phyloP scores from a whole-genome alignment of 2,329 filamentous ascomycete species.

The Aspergillus vadensis region DNA sequence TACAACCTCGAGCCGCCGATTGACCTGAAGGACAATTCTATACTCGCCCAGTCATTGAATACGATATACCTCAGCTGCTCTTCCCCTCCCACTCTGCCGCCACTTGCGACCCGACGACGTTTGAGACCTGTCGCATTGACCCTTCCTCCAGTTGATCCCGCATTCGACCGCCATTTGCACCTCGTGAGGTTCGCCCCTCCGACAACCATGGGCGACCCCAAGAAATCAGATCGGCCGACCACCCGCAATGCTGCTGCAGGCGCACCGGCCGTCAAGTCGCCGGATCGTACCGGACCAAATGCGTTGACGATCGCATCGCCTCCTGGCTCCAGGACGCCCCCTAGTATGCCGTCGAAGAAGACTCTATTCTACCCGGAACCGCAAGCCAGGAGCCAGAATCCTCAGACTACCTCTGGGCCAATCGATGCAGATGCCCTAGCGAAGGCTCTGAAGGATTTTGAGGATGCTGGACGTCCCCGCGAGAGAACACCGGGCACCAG shows the following conservation, averaged over 20 bases:
- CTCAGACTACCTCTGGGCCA: constrained; percentile 49
- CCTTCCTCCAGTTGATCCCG: constrained; percentile 12
- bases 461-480: constrained; percentile 59
- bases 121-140: constrained; percentile 26
- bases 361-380: constrained; percentile 42
- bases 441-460: constrained; percentile 63
- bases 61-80: background rate
- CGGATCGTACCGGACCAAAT: constrained; percentile 22
- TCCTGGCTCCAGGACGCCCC: constrained; percentile 62
- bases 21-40: constrained; percentile 8
- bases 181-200: constrained; percentile 8
- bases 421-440: constrained; percentile 62
- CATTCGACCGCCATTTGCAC: constrained; percentile 22
- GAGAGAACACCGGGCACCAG: constrained; percentile 66
- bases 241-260: constrained; percentile 23
- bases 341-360: constrained; percentile 54
- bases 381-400: constrained; percentile 27
- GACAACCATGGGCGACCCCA: constrained; percentile 27
- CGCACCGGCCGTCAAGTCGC: constrained; percentile 25
- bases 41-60: constrained; percentile 2
- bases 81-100: constrained; percentile 11
- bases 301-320: constrained; percentile 49
- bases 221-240: constrained; percentile 20
- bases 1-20: constrained; percentile 22
- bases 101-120: constrained; percentile 18